Percentiles rank a stretch among this genome's conserved stretches.
Evolutionary conservation across 2,329 filamentous ascomycete species (phyloP).

Genomic region (Aspergillus chevalieri): DNA sequence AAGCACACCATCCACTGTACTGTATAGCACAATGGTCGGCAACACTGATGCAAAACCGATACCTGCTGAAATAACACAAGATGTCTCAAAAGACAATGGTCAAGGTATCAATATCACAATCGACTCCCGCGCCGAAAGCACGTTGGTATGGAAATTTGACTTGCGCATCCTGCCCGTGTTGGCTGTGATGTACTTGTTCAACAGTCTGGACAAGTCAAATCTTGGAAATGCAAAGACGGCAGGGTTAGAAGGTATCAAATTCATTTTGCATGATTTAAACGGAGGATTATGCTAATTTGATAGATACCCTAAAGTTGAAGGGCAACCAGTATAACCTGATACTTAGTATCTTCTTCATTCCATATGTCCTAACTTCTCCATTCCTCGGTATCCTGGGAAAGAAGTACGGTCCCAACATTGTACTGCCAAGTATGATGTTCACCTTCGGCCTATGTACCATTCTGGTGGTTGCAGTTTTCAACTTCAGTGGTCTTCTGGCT

Average conservation of each 20-base stretch:
- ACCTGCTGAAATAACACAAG: not conserved
- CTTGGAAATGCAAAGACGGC: slow-evolving; percentile 25
- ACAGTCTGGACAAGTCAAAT: slow-evolving; percentile 41
- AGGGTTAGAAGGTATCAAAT: slow-evolving; percentile 13
- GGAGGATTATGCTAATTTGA: not conserved
- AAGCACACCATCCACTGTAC: no score
- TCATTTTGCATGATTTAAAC: not conserved
- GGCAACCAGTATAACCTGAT: slow-evolving; percentile 23
- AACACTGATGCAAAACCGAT: no score
- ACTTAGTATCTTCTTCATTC: slow-evolving; percentile 23
- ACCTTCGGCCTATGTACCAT: slow-evolving; percentile 19
- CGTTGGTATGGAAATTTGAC: slow-evolving; percentile 47
- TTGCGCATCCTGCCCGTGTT: slow-evolving; percentile 45
- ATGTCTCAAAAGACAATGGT: not conserved
- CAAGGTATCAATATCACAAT: slow-evolving; percentile 12
- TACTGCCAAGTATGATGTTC: slow-evolving; percentile 23
- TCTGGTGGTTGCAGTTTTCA: slow-evolving; percentile 16
- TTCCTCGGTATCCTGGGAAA: slow-evolving; percentile 24
- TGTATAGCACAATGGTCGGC: no score
- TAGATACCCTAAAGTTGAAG: slow-evolving; percentile 17
- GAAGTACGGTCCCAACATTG: slow-evolving; percentile 19
- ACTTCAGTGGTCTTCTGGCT: slow-evolving; percentile 20
- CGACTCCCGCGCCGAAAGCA: slow-evolving; percentile 33
- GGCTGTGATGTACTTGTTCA: slow-evolving; percentile 52
- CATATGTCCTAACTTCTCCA: slow-evolving; percentile 22